Evolutionary conservation across 192 early-diverging fungal species (phyloP).

Genomic region (Coemansia nantahalensis): DNA sequence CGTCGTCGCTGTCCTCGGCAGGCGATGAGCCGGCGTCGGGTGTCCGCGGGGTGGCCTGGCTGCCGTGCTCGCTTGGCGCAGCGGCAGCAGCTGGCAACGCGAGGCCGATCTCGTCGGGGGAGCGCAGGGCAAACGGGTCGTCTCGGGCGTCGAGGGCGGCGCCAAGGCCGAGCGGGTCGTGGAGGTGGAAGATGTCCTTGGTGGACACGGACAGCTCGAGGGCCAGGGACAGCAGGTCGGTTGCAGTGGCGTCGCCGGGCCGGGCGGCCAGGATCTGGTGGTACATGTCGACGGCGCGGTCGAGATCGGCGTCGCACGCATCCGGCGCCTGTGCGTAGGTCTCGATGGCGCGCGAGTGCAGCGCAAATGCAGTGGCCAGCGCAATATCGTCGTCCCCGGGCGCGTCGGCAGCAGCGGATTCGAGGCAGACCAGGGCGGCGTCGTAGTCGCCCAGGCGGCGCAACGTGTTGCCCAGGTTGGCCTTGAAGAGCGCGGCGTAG

Average conservation of each 20-base stretch:
- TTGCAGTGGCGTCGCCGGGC: conserved; percentile 41
- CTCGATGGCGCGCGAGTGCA: conserved; percentile 28
- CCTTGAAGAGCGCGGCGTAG: conserved; percentile 20
- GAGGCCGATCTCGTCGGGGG: conserved; percentile 10
- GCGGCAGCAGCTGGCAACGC: too few species aligned
- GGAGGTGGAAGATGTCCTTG: conserved; percentile 1
- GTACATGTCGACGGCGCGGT: conserved; percentile 43
- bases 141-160: conserved; percentile 1
- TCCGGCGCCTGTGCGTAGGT: background rate
- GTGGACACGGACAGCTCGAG: conserved; percentile 34
- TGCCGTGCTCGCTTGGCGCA: background rate
- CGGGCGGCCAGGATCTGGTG: conserved; percentile 30
- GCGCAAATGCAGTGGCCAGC: conserved; percentile 29
- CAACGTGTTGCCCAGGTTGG: conserved; percentile 41
- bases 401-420: conserved; percentile 10
- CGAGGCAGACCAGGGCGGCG: conserved; percentile 25
- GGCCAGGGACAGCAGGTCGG: conserved; percentile 40
- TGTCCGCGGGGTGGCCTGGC: background rate
- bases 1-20: conserved; percentile 43
- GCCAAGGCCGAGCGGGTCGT: conserved; percentile 4
- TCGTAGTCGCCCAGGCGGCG: conserved; percentile 20
- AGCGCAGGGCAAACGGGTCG: conserved; percentile 10
- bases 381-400: conserved; percentile 30
- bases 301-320: conserved; percentile 5
- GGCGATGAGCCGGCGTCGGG: background rate